phyloP scores from a whole-genome alignment of 352 stramenopile genomes.

The Phytophthora sansomeana region DNA sequence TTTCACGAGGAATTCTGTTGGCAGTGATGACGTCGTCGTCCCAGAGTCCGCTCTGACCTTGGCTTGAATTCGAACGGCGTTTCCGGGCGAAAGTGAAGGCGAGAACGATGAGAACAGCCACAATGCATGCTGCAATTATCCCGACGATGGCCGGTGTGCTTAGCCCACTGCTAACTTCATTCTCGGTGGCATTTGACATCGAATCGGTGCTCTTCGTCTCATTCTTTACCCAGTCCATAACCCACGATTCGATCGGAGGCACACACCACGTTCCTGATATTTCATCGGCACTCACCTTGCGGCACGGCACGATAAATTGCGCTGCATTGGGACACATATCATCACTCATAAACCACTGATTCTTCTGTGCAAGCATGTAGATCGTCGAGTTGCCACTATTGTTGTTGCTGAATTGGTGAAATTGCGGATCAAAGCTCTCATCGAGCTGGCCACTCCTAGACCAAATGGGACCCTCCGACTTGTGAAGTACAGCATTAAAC shows the following conservation, averaged over 20 bases:
- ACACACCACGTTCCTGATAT: conserved; percentile 30
- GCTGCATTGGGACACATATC: conserved; percentile 18
- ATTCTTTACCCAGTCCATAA: not conserved
- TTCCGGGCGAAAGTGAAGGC: no score
- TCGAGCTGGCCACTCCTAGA: conserved; percentile 25
- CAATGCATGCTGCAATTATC: no score
- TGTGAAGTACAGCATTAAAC: not conserved
- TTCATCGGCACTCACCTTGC: conserved; percentile 3
- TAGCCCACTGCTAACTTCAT: no score
- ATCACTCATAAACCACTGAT: conserved; percentile 8
- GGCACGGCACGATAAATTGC: conserved; percentile 30
- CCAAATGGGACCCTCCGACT: conserved; percentile 17
- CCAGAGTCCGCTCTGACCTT: no score
- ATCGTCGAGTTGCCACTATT: conserved; percentile 14
- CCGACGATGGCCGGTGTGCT: no score
- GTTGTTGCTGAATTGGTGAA: conserved; percentile 10
- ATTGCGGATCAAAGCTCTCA: conserved; percentile 30
- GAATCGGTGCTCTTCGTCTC: not conserved
- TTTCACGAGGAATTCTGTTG: conserved; percentile 19
- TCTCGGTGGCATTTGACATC: not conserved
- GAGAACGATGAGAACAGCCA: no score
- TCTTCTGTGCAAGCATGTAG: conserved; percentile 26
- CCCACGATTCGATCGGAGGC: conserved; percentile 16
- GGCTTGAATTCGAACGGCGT: no score
- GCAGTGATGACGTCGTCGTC: conserved; percentile 6